Base-by-base conservation (phyloP, 2,329 filamentous ascomycete species). In the Metarhizium anisopliae region DNA sequence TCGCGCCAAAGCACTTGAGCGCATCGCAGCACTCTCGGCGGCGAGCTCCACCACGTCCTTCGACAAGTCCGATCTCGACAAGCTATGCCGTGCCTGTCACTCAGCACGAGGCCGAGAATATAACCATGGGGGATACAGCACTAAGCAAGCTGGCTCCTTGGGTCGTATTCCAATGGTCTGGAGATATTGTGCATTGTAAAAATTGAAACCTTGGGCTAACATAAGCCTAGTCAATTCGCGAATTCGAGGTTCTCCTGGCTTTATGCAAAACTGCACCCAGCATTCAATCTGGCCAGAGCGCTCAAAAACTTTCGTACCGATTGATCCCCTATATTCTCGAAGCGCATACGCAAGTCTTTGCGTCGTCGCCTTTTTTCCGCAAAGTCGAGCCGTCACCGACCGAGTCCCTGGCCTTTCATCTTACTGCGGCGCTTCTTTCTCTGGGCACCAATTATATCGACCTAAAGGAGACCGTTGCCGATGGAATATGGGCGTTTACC, bases 201-300 rank as follows among this genome's bases (percentile, higher is more conserved):
- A n/a, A 3, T 49, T 30, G 25, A 20, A 14, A 4, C 6, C 13
- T 13, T n/a, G 25, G 25, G 20, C 47, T 67, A 61, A 67, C 56
- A 51, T 13, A 56, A 53, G 20, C 45, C 25, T 68, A 95, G 90
- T 89, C 86, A 54, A 84, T 92, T 54, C 86, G 89, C 65, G 95
- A 99, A 76, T 86, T 96, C 62, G 93, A 99, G 70, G 89, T 95
- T 54, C 80, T 99, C 30, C 75, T 97, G 30, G 90, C 94, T 47
- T 79, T 99, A 30, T 97, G 93, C 77, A 93, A 92, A 73, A 90
- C 93, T 54, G 90, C 92, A 3, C 87, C 90, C 4, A 80, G 84
- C 29, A 79, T 97, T 30, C 79, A 85, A 53, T 85, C 83, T 50
- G 71, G 76, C 47, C 83, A 89, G 58, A 87, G 88, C 66, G 92